A percentile compares a stretch with the other conserved stretches of the same genome.
phyloP scores from a whole-genome alignment of 495 filamentous ascomycete genomes.

The Hyaloscypha finlandica region DNA sequence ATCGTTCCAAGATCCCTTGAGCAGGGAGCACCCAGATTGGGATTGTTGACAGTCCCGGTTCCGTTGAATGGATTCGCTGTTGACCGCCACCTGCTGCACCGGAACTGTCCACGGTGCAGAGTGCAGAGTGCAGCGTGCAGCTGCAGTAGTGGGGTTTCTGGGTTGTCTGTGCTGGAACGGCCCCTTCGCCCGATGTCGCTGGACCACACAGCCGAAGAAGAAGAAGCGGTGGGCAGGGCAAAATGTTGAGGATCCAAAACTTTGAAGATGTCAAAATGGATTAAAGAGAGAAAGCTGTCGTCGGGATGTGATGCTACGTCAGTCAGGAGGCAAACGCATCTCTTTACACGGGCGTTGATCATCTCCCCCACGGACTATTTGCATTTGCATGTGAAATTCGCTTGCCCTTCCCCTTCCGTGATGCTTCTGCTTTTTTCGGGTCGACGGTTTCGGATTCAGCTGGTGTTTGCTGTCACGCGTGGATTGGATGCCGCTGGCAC shows the following conservation, averaged over 20 bases:
- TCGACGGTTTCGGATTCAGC: not conserved
- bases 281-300: not conserved
- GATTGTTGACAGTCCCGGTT: conserved; percentile 14
- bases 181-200: conserved; percentile 1
- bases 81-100: conserved; percentile 23
- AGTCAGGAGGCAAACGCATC: not conserved
- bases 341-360: not conserved
- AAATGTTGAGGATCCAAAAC: not conserved
- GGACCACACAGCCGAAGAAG: not conserved
- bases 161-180: conserved; percentile 1
- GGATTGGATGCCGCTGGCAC: conserved; percentile 3
- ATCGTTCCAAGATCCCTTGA: conserved; percentile 2
- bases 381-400: conserved; percentile 18
- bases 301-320: not conserved
- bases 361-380: not conserved
- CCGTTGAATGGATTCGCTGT: conserved; percentile 4
- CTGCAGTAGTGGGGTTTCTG: conserved; percentile 15
- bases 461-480: not conserved
- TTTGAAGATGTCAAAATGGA: not conserved
- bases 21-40: not conserved
- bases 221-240: not conserved
- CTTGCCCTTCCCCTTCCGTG: not conserved
- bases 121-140: conserved; percentile 11
- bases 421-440: not conserved
- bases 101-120: not conserved